Conservation (phyloP, 2,329 filamentous ascomycete genomes). For the Diplodia intermedia region DNA sequence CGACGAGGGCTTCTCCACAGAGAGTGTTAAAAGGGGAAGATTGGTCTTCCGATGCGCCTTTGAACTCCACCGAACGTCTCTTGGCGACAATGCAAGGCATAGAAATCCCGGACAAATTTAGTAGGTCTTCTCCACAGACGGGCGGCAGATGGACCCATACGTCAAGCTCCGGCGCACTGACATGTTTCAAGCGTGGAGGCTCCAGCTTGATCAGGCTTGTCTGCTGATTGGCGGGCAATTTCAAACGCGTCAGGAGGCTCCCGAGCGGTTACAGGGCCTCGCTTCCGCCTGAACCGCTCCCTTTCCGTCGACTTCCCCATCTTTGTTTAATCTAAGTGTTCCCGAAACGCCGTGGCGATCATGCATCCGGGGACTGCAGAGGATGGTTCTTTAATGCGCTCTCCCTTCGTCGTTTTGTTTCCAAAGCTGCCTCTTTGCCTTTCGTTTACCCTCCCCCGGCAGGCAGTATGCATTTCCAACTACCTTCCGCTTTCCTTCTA, state of each 20-base stretch:
- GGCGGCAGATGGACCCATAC: not conserved
- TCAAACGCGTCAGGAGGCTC: constrained; percentile 15
- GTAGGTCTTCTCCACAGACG: not conserved
- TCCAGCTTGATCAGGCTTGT: not conserved
- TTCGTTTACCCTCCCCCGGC: not conserved
- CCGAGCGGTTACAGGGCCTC: constrained; percentile 25
- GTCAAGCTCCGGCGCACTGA: not conserved
- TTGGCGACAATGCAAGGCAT: not conserved
- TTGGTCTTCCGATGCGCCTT: too few species aligned
- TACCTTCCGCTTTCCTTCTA: constrained; percentile 13
- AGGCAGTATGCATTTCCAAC: constrained; percentile 18
- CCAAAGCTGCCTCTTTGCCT: not conserved
- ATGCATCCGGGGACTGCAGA: not conserved
- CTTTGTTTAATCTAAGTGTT: constrained; percentile 26
- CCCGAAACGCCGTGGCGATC: constrained; percentile 27
- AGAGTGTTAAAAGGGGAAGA: not conserved
- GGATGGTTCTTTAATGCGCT: constrained; percentile 6
- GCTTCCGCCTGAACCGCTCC: constrained; percentile 14
- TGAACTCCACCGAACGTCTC: not conserved
- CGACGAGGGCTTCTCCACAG: too few species aligned
- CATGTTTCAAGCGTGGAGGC: constrained; percentile 1
- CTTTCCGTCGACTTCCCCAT: constrained; percentile 18
- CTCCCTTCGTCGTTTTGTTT: not conserved
- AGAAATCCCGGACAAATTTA: not conserved
- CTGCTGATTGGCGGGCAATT: constrained; percentile 27